phyloP scores from a whole-genome alignment of 306 rosid species.

The Corylus americana region DNA sequence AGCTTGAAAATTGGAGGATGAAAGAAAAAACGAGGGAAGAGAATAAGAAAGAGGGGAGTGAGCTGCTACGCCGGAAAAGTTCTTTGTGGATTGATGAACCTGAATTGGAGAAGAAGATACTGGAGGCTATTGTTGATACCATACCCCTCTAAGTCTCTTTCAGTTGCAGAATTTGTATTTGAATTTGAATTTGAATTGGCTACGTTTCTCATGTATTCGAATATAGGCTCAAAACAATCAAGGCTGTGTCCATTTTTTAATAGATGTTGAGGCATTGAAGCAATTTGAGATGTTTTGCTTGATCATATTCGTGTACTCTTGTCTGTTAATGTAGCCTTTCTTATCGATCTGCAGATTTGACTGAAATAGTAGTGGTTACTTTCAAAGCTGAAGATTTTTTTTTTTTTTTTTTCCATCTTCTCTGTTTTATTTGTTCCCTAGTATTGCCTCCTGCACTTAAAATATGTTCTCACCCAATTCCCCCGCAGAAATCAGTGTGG shows the following conservation, averaged over 20 bases:
- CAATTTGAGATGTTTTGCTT: background rate
- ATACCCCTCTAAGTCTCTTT: conserved; percentile 28
- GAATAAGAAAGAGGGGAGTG: conserved; percentile 43
- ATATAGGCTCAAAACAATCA: background rate
- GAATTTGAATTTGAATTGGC: background rate
- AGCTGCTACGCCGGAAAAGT: conserved; percentile 41
- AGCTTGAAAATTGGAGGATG: conserved; percentile 58
- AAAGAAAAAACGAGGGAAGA: conserved; percentile 36
- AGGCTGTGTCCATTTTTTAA: background rate
- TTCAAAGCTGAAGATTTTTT: background rate
- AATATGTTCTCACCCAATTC: too few species aligned
- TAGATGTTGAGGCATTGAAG: background rate
- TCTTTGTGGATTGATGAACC: conserved; percentile 47
- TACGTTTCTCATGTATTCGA: background rate
- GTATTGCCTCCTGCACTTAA: background rate
- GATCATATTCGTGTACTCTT: background rate
- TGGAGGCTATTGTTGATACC: conserved; percentile 28
- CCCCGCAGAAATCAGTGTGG: too few species aligned
- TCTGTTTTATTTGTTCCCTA: background rate
- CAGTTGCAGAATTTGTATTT: background rate
- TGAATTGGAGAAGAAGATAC: conserved; percentile 32
- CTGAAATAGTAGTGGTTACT: background rate
- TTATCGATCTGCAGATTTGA: background rate
- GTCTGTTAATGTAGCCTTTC: background rate
- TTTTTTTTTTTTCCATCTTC: background rate